phyloP scores from a whole-genome alignment of 1,284 basidiomycete species.

The Heterobasidion occidentale region DNA sequence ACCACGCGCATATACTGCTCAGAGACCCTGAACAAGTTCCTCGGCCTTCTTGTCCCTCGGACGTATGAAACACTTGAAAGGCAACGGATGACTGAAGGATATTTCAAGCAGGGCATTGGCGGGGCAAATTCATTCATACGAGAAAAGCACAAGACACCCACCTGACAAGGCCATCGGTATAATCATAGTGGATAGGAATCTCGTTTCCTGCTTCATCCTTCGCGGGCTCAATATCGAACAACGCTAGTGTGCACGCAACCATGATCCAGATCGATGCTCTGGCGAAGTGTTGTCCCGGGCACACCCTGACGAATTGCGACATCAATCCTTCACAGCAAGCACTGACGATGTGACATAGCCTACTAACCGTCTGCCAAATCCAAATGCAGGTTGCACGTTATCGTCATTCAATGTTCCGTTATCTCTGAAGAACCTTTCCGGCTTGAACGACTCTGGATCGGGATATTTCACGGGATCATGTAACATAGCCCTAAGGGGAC shows the following conservation, averaged over 20 bases:
- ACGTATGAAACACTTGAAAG: too few species aligned
- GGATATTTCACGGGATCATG: conserved; percentile 19
- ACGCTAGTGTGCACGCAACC: conserved; percentile 2
- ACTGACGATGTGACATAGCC: not conserved
- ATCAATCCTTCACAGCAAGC: not conserved
- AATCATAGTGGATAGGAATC: not conserved
- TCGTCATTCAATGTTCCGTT: conserved; percentile 10
- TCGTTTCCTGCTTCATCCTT: conserved; percentile 4
- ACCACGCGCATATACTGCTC: too few species aligned
- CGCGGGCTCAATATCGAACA: conserved; percentile 3
- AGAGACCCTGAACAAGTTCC: too few species aligned
- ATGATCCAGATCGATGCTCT: conserved; percentile 9
- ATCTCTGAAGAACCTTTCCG: conserved; percentile 17
- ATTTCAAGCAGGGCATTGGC: too few species aligned
- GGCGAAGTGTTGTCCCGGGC: conserved; percentile 12
- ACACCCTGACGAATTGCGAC: conserved; percentile 2
- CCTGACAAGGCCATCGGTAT: not conserved
- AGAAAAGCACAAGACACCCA: not conserved
- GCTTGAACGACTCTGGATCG: conserved; percentile 18
- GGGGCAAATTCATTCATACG: too few species aligned
- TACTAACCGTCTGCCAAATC: conserved; percentile 5
- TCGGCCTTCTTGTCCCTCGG: too few species aligned
- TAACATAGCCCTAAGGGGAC: conserved; percentile 15
- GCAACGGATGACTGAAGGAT: too few species aligned
- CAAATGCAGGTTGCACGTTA: conserved; percentile 7